Evolutionary conservation across 2,329 filamentous ascomycete genomes (phyloP), one percentile per base, ranked within the genome.

Genomic region (Bipolaris gigantea): DNA sequence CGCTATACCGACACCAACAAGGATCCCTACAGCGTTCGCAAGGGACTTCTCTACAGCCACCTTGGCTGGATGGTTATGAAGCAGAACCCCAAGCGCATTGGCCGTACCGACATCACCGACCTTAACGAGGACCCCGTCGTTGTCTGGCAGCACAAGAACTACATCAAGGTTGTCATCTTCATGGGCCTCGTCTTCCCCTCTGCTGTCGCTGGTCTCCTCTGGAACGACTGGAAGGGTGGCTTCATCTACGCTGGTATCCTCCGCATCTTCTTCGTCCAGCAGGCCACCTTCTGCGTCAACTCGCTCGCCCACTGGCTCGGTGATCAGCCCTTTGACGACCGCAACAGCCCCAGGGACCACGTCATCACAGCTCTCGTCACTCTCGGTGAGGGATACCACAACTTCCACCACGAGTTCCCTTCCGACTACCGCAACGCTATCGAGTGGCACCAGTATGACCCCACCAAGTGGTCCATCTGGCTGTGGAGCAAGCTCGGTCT

Each of bases 31-130:
- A 78, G 75, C 41, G 79, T 81, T 47, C 77, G 77, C 69, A 81
- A 81, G 73, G 79, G 79, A 43, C 73, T 81, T 9, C 52, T 80
- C 53, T 81, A 81, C 71, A 80, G 78, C 34, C 79, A 81, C 61
- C 66, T 81, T 27, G 79, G 79, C 55, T 81, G 79, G 79, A 80
- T 81, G 77, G 72, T 80, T 59, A 80, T 81, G 78, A 80, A 80
- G 74, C 79, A 81, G 71, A 80, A 81, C 74, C 79, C 78, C 57
- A 80, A 80, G 76, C 74, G 78, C 13, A 77, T 80, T 48, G 79
- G 79, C 69, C 77, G 79, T 53, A 80, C 77, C 55, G 79, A 81
- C 60, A 81, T 80, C 61, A 76, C 76, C 57, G 79, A 81, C 55
- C 63, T 81, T 51, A 80, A 81, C 71, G 79, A 81, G 44, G 79